phyloP scores from a whole-genome alignment of 768 basidiomycete genomes.

The Pleurotus eryngii region DNA sequence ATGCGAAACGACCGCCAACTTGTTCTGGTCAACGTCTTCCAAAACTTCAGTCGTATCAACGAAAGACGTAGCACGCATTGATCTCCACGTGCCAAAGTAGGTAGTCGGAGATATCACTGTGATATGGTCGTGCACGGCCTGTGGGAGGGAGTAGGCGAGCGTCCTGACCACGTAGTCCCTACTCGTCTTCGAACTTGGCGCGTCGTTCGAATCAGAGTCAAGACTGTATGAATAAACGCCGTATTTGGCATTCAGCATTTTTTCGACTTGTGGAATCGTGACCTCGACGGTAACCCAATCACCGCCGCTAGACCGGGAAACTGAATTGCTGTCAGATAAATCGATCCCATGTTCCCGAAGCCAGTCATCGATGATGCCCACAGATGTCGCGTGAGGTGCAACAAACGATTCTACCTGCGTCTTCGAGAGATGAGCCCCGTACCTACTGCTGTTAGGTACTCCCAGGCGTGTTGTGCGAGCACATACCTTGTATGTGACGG shows the following conservation, averaged over 20 bases:
- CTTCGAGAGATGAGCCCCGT: slow-evolving; percentile 57
- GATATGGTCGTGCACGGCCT: slow-evolving; percentile 51
- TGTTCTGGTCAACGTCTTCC: slow-evolving; percentile 14
- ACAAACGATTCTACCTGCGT: slow-evolving; percentile 62
- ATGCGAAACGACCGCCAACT: slow-evolving; percentile 6
- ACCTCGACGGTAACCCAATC: slow-evolving; percentile 69
- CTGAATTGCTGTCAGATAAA: slow-evolving; percentile 32
- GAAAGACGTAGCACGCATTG: slow-evolving; percentile 32
- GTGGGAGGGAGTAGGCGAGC: slow-evolving; percentile 61
- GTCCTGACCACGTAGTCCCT: slow-evolving; percentile 50
- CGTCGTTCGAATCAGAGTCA: slow-evolving; percentile 12
- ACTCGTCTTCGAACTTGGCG: not conserved
- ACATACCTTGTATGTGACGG: slow-evolving; percentile 44
- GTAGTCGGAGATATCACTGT: slow-evolving; percentile 72
- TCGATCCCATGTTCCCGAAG: slow-evolving; percentile 52
- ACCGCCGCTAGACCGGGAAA: slow-evolving; percentile 51
- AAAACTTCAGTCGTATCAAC: slow-evolving; percentile 4
- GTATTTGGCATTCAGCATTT: slow-evolving; percentile 57
- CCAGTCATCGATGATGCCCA: slow-evolving; percentile 60
- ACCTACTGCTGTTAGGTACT: slow-evolving; percentile 18
- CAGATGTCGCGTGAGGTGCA: slow-evolving; percentile 52
- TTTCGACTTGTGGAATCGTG: slow-evolving; percentile 54
- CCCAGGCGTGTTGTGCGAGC: not conserved
- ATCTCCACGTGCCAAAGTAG: slow-evolving; percentile 44
- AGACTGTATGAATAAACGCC: slow-evolving; percentile 24